A percentile compares a stretch with the other conserved stretches of the same genome.
Evolutionary conservation across 2,329 filamentous ascomycete species (phyloP).

Genomic region (Fusarium sacchari): DNA sequence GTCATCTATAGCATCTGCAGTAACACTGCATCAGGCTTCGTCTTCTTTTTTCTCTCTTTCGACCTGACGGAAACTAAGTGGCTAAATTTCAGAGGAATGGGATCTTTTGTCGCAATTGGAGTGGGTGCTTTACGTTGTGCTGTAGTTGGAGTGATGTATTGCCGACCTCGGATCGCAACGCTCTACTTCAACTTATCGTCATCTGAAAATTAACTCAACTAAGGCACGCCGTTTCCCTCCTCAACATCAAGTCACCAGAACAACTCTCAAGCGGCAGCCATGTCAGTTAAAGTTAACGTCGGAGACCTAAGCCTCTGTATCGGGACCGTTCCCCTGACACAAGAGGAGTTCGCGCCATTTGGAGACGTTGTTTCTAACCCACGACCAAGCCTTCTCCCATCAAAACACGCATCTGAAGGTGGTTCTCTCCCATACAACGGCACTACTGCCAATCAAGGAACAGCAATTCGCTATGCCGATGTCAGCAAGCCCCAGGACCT

Average conservation of each 20-base stretch:
- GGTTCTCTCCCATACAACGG: constrained; percentile 56
- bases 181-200: not conserved
- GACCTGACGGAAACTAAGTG: not conserved
- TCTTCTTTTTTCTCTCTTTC: not conserved
- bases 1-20: not conserved
- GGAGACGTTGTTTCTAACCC: constrained; percentile 86
- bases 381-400: constrained; percentile 63
- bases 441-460: constrained; percentile 82
- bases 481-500: constrained; percentile 78
- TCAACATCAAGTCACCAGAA: not conserved
- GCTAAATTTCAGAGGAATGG: not conserved
- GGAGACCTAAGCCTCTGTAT: constrained; percentile 51
- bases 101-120: not conserved
- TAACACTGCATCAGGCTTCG: not conserved
- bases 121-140: constrained; percentile 55
- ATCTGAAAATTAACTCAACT: constrained; percentile 3
- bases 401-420: constrained; percentile 54
- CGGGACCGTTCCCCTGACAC: constrained; percentile 72
- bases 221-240: not conserved
- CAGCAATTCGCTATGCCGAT: constrained; percentile 85
- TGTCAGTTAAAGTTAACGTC: constrained; percentile 43
- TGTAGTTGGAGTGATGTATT: not conserved
- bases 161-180: constrained; percentile 17
- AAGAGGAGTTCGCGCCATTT: constrained; percentile 77
- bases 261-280: constrained; percentile 5